Evolutionary conservation across 2,329 filamentous ascomycete species (phyloP).

Genomic region (Epicoccum sorghinum): DNA sequence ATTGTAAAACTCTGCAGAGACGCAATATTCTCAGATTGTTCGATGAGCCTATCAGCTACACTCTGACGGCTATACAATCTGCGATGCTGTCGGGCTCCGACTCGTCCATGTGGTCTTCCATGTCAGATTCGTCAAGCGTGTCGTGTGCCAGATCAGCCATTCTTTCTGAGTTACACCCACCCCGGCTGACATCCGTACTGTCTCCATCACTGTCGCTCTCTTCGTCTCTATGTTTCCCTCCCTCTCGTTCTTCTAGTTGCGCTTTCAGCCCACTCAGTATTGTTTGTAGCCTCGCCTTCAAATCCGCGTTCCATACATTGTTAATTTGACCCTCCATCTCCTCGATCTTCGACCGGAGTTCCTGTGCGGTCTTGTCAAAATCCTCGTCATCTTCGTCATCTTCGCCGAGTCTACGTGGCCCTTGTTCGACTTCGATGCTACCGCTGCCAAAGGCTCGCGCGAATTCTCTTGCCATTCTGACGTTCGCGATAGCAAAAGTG

Average conservation of each 20-base stretch:
- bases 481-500: constrained; percentile 64
- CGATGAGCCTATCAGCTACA: too few species aligned
- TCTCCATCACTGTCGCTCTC: background rate
- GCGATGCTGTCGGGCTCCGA: too few species aligned
- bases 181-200: background rate
- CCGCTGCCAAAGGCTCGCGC: constrained; percentile 54
- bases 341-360: constrained; percentile 41
- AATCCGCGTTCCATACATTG: constrained; percentile 42
- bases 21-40: background rate
- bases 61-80: too few species aligned
- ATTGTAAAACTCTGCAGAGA: background rate
- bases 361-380: constrained; percentile 33
- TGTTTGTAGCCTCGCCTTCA: constrained; percentile 38
- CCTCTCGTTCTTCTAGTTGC: constrained; percentile 34
- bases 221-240: background rate
- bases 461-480: constrained; percentile 60
- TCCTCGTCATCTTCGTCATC: constrained; percentile 34
- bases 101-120: too few species aligned
- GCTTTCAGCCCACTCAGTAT: constrained; percentile 40
- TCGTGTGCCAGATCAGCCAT: background rate
- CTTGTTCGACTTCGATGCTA: constrained; percentile 41
- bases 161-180: background rate
- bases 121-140: background rate
- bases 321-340: constrained; percentile 45
- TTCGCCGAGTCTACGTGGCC: constrained; percentile 51